Base-by-base conservation (phyloP, 2,329 filamentous ascomycete genomes). In the Colletotrichum sp. region DNA sequence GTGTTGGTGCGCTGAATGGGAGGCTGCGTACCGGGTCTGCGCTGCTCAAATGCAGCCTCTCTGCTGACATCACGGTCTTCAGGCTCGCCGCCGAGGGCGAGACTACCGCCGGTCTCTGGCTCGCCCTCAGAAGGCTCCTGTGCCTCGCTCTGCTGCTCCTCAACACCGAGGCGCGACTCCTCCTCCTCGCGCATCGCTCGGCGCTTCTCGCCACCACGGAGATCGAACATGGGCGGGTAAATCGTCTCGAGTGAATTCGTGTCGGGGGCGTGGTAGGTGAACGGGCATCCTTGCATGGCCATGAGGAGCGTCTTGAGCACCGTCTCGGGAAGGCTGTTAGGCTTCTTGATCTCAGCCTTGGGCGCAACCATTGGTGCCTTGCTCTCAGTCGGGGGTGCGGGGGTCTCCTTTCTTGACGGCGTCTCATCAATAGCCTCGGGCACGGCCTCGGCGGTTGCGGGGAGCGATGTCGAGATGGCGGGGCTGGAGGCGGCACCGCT, bases 21-120 rank as follows among this genome's bases (percentile, higher is more conserved):
- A 4, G 94, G 93, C 80, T 96, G 95, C 9, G 95, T 92, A 15
- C 91, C 92, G 75, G 92, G 91, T 66, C 92, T 90, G 76, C 92
- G 90, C 74, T 91, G 90, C 59, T 90, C 89, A 55, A 90, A 90
- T 63, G 83, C 82, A 79, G 85, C 85, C 66, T 91, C 90, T 22
- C 88, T 87, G 22, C 84, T 81, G 60, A 86, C 85, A 27, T 95
- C 93, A 77, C 91, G 90, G 79, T 98, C 95, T 82, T 98, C 96
- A 0, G 96, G 96, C 82, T 98, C 96, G 59, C 96, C 96, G 73
- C 96, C 96, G 22, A 98, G 89, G 74, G 98, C 96, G 74, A 97
- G 88, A 82, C 96, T 98, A 16, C 92, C 92, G 61, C 94, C 95
- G 79, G 94, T 94, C 84, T 97, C 96, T 2, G 92, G 92, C 72